Conservation (phyloP, 768 basidiomycete genomes). For the Mycena amicta region DNA sequence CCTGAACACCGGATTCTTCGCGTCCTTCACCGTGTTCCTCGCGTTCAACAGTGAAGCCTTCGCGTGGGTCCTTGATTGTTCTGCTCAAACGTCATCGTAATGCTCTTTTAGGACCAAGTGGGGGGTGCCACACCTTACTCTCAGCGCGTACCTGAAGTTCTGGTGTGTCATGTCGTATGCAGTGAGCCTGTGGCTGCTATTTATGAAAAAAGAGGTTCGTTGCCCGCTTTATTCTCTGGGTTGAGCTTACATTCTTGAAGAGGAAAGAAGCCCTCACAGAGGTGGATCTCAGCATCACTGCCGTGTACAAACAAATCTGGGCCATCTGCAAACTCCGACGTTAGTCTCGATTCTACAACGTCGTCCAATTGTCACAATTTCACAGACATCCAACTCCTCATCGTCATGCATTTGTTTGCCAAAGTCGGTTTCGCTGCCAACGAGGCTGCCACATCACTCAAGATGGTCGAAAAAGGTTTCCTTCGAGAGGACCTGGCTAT, state of each 20-base stretch:
- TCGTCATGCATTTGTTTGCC: slow-evolving; percentile 84
- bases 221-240: background rate
- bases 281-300: slow-evolving; percentile 86
- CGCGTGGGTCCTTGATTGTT: slow-evolving; percentile 49
- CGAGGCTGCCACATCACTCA: slow-evolving; percentile 87
- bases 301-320: slow-evolving; percentile 95
- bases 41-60: slow-evolving; percentile 96
- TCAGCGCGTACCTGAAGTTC: slow-evolving; percentile 83
- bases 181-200: slow-evolving; percentile 86
- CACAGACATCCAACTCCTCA: slow-evolving; percentile 87
- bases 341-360: background rate
- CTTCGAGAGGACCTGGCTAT: slow-evolving; percentile 95
- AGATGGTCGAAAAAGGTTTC: slow-evolving; percentile 96
- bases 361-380: slow-evolving; percentile 1
- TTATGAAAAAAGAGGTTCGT: slow-evolving; percentile 87
- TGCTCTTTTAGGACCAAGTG: slow-evolving; percentile 57
- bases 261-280: slow-evolving; percentile 74
- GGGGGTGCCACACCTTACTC: slow-evolving; percentile 71
- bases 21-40: slow-evolving; percentile 96
- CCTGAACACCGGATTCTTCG: slow-evolving; percentile 91
- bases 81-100: slow-evolving; percentile 1
- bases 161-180: slow-evolving; percentile 80
- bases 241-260: slow-evolving; percentile 39
- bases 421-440: slow-evolving; percentile 96
- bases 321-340: slow-evolving; percentile 88